Percentiles rank a stretch among this genome's conserved stretches.
Evolutionary conservation across 164 flowering plant genomes (phyloP).

Genomic region (Dillenia turbinata): DNA sequence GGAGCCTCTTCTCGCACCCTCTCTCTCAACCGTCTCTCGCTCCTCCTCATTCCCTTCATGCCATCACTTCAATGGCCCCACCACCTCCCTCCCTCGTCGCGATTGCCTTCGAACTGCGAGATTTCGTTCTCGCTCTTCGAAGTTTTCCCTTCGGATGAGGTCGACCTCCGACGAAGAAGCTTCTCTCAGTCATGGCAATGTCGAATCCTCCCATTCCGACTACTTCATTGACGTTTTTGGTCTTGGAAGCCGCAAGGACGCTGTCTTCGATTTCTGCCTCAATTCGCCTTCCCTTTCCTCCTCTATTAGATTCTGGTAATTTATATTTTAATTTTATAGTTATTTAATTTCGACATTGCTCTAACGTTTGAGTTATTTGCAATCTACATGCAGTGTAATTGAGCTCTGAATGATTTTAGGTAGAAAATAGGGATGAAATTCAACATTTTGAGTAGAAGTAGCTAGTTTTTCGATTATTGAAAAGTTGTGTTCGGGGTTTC

Average conservation of each 20-base stretch:
- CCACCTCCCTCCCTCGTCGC: conserved; percentile 5
- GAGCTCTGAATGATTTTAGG: too few species aligned
- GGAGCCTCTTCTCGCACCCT: conserved; percentile 6
- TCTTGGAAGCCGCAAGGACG: conserved; percentile 80
- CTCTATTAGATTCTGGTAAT: conserved; percentile 68
- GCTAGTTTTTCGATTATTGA: too few species aligned
- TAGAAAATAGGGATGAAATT: too few species aligned
- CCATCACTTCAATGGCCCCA: conserved; percentile 6
- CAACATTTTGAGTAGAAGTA: too few species aligned
- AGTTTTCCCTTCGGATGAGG: conserved; percentile 8
- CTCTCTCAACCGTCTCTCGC: background rate
- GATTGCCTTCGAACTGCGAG: background rate
- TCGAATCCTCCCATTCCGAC: background rate
- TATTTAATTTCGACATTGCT: too few species aligned
- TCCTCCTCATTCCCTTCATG: background rate
- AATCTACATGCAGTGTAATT: too few species aligned
- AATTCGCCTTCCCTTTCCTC: conserved; percentile 45
- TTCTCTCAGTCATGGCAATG: conserved; percentile 8
- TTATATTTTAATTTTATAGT: background rate
- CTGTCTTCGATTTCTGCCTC: conserved; percentile 66
- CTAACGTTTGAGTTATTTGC: too few species aligned
- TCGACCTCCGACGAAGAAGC: background rate
- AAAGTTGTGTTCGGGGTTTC: too few species aligned
- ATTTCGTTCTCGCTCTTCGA: conserved; percentile 4
- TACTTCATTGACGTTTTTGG: conserved; percentile 56